Evolutionary conservation across 148 eudicot genomes (phyloP), one percentile per base, ranked within the genome.

Genomic region (Amaranthus palmeri): DNA sequence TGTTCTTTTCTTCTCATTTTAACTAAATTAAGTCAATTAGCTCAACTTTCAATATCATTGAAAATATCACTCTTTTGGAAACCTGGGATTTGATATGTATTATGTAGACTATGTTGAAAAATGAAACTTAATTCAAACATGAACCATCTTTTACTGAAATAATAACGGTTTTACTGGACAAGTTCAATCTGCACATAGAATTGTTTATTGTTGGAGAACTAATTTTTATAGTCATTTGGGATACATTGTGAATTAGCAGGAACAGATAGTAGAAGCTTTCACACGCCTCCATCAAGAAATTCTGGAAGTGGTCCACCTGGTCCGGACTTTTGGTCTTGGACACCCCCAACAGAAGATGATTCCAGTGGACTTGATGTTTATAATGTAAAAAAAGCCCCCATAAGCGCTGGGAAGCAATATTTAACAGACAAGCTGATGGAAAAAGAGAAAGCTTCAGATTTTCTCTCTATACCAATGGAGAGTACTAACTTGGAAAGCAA

Each of bases 321-420:
- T 71, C 92, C 98, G 51, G 78, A 81, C 74, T 93, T 93, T 74
- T 93, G 98, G 98, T 82, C 90, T 42, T 93, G 98, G 98, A 75
- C 84, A 47, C 98, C 98, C 51, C 96, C 97, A 65, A 59, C 76
- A 4, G 82, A 71, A 15, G 72, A 77, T 67, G 83, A 72, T 67
- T 68, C 69, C n/a, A 54, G 44, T 48, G 64, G 43, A 17, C 71
- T 42, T 47, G 79, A 65, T 65, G 79, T 68, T 45, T 68, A 41
- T 64, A 61, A 67, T 54, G 10, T 78, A 69, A 76, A 75, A 53
- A 74, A 74, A 71, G 78, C 79, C 11, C 74, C 68, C 25, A 65
- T 84, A 72, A 15, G 65, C 11, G 81, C 84, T 67, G 70, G 79
- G 5, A 50, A 73, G 75, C 64, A 84, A 25, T 66, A 46, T 36